Percentiles rank a stretch among this genome's conserved stretches.
phyloP scores from a whole-genome alignment of 306 rosid species.

The Albizia julibrissin region DNA sequence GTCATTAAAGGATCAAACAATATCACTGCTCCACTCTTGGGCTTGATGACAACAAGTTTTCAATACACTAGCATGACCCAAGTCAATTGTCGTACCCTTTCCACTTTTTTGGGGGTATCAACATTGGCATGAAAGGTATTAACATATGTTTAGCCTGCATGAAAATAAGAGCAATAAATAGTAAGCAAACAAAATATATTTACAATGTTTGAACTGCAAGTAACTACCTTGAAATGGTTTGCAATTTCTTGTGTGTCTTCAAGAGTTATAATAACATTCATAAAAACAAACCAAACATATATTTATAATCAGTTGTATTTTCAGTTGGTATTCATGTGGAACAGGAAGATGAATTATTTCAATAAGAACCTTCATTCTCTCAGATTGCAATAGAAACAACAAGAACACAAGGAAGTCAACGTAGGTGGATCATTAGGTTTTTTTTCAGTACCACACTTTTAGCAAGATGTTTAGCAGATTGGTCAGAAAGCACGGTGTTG shows the following conservation, averaged over 20 bases:
- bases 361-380: slow-evolving; percentile 9
- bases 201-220: slow-evolving; percentile 28
- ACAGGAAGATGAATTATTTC: slow-evolving; percentile 21
- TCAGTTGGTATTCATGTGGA: background rate
- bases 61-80: slow-evolving; percentile 33
- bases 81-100: slow-evolving; percentile 61
- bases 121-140: slow-evolving; percentile 85
- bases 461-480: background rate
- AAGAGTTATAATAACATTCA: slow-evolving; percentile 5
- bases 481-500: slow-evolving; percentile 1
- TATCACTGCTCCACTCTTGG: background rate
- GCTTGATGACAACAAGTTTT: slow-evolving; percentile 50
- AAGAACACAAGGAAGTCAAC: slow-evolving; percentile 15
- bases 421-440: background rate
- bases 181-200: slow-evolving; percentile 4
- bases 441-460: slow-evolving; percentile 1
- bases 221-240: slow-evolving; percentile 4
- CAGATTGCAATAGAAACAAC: background rate
- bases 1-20: background rate
- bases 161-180: slow-evolving; percentile 29
- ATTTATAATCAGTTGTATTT: slow-evolving; percentile 6
- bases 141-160: slow-evolving; percentile 80
- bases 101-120: slow-evolving; percentile 88
- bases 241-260: background rate
- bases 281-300: slow-evolving; percentile 26